Percentiles rank a stretch among this genome's conserved stretches.
These are phyloP conservation scores for Cyclospora cayetanensis DNA, from an alignment of 169 alveolate genomes.

Conservation along the genomic window DNA sequence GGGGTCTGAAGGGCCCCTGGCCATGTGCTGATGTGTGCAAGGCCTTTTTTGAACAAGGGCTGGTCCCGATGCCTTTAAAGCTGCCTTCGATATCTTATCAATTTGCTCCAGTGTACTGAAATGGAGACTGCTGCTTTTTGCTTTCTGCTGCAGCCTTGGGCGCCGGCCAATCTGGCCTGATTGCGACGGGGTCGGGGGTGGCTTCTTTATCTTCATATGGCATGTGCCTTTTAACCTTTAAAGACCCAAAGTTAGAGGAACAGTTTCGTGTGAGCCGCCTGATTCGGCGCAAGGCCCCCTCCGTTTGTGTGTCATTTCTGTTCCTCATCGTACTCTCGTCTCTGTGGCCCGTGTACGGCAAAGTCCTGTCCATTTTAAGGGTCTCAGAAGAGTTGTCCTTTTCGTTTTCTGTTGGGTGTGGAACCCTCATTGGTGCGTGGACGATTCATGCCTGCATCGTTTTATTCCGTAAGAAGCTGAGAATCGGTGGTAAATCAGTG, in stretches of 20 bases:
- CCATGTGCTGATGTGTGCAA: too few species aligned
- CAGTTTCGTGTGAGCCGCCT: background rate
- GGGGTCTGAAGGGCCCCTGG: too few species aligned
- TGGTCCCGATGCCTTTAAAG: too few species aligned
- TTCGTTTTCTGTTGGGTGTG: background rate
- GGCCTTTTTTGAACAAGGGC: too few species aligned
- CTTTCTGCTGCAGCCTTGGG: too few species aligned
- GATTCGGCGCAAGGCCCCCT: background rate
- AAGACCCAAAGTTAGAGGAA: background rate
- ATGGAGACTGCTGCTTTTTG: too few species aligned
- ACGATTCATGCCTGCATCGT: constrained; percentile 7
- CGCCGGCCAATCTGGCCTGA: too few species aligned
- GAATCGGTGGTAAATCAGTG: background rate
- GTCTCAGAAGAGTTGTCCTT: background rate
- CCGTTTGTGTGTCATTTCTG: background rate
- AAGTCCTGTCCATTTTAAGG: background rate
- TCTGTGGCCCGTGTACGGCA: background rate
- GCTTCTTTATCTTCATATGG: background rate
- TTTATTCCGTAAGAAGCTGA: background rate
- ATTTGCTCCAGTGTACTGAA: too few species aligned
- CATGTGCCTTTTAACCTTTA: background rate
- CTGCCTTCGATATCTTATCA: too few species aligned
- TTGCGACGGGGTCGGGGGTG: too few species aligned
- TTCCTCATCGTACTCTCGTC: background rate
- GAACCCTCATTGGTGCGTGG: constrained; percentile 13